phyloP scores from a whole-genome alignment of 768 basidiomycete genomes.

The Serendipita indica region DNA sequence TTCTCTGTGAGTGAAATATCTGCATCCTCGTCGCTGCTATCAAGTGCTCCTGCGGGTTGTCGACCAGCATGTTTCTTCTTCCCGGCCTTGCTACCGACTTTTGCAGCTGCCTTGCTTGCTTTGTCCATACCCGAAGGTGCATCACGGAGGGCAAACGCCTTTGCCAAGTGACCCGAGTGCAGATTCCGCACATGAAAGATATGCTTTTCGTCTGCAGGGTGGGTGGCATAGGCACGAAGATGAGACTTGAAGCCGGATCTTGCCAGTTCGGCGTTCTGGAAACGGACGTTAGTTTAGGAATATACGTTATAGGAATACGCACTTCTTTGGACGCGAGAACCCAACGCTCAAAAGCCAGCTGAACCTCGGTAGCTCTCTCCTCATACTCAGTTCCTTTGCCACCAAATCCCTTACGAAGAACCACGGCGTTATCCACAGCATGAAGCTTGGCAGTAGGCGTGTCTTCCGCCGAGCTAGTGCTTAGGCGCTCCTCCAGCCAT shows the following conservation, averaged over 20 bases:
- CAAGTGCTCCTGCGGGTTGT: conserved; percentile 26
- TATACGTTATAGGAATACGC: conserved; percentile 18
- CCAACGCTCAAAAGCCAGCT: conserved; percentile 91
- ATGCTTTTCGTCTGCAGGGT: conserved; percentile 87
- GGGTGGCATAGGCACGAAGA: conserved; percentile 92
- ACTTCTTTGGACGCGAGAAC: conserved; percentile 62
- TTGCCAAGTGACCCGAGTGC: conserved; percentile 88
- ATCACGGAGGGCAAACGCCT: conserved; percentile 80
- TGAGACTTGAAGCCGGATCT: conserved; percentile 82
- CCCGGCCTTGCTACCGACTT: conserved; percentile 17
- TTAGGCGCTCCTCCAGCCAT: conserved; percentile 80
- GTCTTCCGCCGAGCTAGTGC: conserved; percentile 29
- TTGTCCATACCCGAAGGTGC: conserved; percentile 38
- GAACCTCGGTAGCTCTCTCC: conserved; percentile 84
- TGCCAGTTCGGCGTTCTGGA: conserved; percentile 60
- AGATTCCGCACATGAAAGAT: conserved; percentile 92
- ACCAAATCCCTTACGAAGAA: conserved; percentile 73
- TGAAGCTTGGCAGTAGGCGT: conserved; percentile 35
- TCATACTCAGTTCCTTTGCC: conserved; percentile 72
- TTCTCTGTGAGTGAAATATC: conserved; percentile 42
- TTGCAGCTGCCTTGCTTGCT: conserved; percentile 14
- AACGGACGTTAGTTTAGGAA: conserved; percentile 9
- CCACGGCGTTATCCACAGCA: conserved; percentile 47
- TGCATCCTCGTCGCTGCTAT: conserved; percentile 24
- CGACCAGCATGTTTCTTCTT: conserved; percentile 18